Evolutionary conservation across 495 filamentous ascomycete genomes (phyloP).

Genomic region (Lasiosphaeriaceae sp.): DNA sequence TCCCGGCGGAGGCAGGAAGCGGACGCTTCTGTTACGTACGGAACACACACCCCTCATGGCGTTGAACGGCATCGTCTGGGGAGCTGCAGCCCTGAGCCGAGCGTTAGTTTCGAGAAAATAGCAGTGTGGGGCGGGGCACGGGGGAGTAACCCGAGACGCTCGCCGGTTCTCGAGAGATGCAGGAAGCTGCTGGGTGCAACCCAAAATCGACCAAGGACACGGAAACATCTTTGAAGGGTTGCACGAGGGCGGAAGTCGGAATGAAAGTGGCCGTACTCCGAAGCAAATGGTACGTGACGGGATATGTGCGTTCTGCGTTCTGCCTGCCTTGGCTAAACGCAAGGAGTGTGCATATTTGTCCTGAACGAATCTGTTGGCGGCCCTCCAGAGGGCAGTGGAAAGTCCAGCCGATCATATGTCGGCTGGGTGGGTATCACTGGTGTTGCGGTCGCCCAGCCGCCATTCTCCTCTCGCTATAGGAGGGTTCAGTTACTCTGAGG

Average conservation of each 20-base stretch:
- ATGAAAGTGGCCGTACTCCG: background rate
- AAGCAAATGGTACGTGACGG: background rate
- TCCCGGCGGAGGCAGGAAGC: background rate
- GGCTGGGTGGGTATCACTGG: constrained; percentile 12
- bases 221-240: background rate
- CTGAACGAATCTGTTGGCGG: background rate
- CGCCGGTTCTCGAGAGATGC: background rate
- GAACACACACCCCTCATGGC: background rate
- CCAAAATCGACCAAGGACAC: background rate
- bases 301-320: too few relatives aligned
- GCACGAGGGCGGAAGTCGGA: background rate
- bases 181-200: background rate
- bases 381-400: background rate
- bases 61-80: background rate
- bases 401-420: background rate
- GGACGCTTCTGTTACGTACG: background rate
- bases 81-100: background rate
- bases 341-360: background rate
- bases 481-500: constrained; percentile 39
- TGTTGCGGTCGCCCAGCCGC: constrained; percentile 3
- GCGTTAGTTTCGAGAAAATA: background rate
- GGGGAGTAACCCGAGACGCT: background rate
- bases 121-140: background rate
- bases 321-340: background rate
- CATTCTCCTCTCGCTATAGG: background rate